A percentile compares a stretch with the other conserved stretches of the same genome.
Evolutionary conservation across 768 basidiomycete species (phyloP).

Genomic region (Gymnopilus dilepis): DNA sequence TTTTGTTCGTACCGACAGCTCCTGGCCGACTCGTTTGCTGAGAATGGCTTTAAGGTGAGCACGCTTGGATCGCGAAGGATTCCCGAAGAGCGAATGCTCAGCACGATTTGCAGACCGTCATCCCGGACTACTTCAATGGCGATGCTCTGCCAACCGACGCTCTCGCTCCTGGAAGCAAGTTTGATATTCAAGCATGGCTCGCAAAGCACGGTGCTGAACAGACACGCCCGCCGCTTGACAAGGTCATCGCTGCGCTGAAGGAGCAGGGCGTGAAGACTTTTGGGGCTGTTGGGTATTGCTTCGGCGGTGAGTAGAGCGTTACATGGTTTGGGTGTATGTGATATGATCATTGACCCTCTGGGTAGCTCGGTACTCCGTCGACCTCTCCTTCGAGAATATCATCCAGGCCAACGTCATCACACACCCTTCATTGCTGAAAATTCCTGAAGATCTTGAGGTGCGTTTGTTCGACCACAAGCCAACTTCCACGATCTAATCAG

Average conservation of each 20-base stretch:
- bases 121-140: conserved; percentile 47
- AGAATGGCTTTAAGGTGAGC: conserved; percentile 49
- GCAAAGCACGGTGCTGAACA: conserved; percentile 40
- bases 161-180: conserved; percentile 37
- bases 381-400: conserved; percentile 61
- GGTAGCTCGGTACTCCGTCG: conserved; percentile 60
- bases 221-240: conserved; percentile 58
- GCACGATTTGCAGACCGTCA: conserved; percentile 36
- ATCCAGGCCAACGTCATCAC: conserved; percentile 53
- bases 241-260: conserved; percentile 61
- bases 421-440: conserved; percentile 67
- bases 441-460: conserved; percentile 69
- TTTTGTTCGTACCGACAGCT: conserved; percentile 33
- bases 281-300: conserved; percentile 73
- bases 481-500: neutral
- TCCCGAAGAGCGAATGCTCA: neutral
- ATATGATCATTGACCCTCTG: neutral
- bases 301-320: conserved; percentile 50
- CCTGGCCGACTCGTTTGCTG: conserved; percentile 47
- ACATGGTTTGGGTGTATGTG: neutral
- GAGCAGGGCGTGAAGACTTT: conserved; percentile 61
- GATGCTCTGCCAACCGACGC: conserved; percentile 45
- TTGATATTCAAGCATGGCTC: conserved; percentile 51
- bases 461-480: neutral
- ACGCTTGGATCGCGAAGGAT: no score